Percentiles rank a stretch among this genome's conserved stretches.
These are phyloP conservation scores for Irpex lacteus DNA, from an alignment of 1,284 basidiomycete species.

Conservation along the genomic window DNA sequence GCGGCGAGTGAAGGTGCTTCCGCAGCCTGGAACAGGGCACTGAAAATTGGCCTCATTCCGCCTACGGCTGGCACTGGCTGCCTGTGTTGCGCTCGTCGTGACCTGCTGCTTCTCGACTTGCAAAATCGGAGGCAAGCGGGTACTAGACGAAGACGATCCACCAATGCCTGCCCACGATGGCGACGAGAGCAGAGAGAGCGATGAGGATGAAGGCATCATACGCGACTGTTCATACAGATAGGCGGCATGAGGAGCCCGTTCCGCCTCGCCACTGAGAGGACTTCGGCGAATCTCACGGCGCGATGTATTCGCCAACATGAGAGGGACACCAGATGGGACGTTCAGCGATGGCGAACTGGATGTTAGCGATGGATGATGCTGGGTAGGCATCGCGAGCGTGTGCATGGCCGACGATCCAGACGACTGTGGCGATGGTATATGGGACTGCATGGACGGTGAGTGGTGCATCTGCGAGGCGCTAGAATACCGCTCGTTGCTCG, in stretches of 20 bases:
- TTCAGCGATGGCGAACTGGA: conserved; percentile 4
- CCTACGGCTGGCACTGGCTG: conserved; percentile 85
- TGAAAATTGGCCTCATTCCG: conserved; percentile 89
- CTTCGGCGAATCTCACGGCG: conserved; percentile 20
- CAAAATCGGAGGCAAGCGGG: conserved; percentile 75
- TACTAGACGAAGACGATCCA: conserved; percentile 33
- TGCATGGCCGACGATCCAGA: conserved; percentile 2
- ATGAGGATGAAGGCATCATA: conserved; percentile 19
- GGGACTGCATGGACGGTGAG: conserved; percentile 6
- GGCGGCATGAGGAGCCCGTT: conserved; percentile 25
- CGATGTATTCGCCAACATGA: conserved; percentile 13
- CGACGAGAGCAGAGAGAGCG: conserved; percentile 3
- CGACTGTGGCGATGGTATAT: conserved; percentile 1
- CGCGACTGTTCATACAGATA: conserved; percentile 25
- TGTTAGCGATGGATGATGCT: neutral
- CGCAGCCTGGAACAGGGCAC: conserved; percentile 94
- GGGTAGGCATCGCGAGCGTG: neutral
- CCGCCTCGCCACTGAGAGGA: conserved; percentile 20
- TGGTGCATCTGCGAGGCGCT: conserved; percentile 1
- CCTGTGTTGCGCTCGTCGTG: conserved; percentile 92
- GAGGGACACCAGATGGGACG: conserved; percentile 9
- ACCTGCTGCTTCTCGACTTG: conserved; percentile 92
- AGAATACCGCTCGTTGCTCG: conserved; percentile 9
- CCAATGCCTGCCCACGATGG: neutral
- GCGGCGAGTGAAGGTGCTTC: conserved; percentile 89